phyloP scores from a whole-genome alignment of 306 rosid species.

The Malus sylvestris region DNA sequence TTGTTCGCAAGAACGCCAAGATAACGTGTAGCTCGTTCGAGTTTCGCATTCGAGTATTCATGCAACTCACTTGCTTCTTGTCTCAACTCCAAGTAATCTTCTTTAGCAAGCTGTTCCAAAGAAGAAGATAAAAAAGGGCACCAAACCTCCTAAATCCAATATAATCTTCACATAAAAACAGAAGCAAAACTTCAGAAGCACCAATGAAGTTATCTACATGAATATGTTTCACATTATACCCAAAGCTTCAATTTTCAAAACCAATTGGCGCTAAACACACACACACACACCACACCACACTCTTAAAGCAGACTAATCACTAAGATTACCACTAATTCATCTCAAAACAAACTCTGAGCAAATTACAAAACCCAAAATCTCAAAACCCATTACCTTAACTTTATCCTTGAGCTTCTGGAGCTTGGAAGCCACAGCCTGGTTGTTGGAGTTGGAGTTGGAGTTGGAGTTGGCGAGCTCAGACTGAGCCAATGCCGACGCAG shows the following conservation, averaged over 20 bases:
- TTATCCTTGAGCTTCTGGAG: slow-evolving; percentile 64
- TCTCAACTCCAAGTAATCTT: slow-evolving; percentile 72
- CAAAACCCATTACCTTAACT: slow-evolving; percentile 51
- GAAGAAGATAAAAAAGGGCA: not conserved
- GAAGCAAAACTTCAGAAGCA: not conserved
- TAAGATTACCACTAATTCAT: not conserved
- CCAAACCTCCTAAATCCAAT: not conserved
- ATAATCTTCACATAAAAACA: not conserved
- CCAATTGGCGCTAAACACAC: slow-evolving; percentile 1
- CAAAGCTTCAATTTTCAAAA: not conserved
- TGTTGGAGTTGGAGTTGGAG: no score
- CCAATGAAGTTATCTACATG: not conserved
- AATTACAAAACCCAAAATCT: not conserved
- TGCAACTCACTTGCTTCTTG: slow-evolving; percentile 94
- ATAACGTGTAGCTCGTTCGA: slow-evolving; percentile 86
- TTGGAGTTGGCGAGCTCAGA: slow-evolving; percentile 30
- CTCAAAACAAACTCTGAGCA: not conserved
- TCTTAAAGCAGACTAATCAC: not conserved
- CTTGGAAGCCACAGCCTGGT: slow-evolving; percentile 42
- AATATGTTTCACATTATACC: not conserved
- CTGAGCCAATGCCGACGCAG: slow-evolving; percentile 53
- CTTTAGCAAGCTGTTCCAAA: slow-evolving; percentile 67
- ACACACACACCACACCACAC: not conserved
- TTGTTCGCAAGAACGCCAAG: slow-evolving; percentile 90
- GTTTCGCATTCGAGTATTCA: slow-evolving; percentile 88